These are phyloP conservation scores for Sugiyamaella qingdaonensis DNA, from an alignment of 805 yeast species.

Conservation along the genomic window DNA sequence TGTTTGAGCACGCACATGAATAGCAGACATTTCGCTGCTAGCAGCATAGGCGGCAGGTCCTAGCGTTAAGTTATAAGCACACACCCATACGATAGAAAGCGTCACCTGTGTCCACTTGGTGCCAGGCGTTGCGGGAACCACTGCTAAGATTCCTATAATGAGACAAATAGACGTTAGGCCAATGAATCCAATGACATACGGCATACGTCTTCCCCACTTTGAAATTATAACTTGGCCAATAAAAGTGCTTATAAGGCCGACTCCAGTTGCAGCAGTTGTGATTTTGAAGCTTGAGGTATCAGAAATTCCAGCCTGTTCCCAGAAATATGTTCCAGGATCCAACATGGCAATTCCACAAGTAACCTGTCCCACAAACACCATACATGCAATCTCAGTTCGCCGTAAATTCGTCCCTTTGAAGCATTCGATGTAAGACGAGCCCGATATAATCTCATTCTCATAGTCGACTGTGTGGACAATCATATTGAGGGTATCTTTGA, in stretches of 20 bases:
- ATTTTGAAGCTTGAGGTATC: conserved; percentile 40
- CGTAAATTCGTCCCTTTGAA: conserved; percentile 44
- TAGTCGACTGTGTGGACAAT: conserved; percentile 42
- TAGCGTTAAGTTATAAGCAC: conserved; percentile 36
- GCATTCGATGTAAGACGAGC: conserved; percentile 36
- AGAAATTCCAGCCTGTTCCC: conserved; percentile 38
- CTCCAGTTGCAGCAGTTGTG: conserved; percentile 35
- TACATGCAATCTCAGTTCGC: conserved; percentile 47
- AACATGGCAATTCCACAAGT: conserved; percentile 25
- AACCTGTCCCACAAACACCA: conserved; percentile 40
- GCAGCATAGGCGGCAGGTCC: conserved; percentile 40
- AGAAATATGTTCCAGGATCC: conserved; percentile 31
- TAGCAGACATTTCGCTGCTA: conserved; percentile 40
- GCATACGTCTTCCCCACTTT: conserved; percentile 1
- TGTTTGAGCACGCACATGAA: conserved; percentile 38
- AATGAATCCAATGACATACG: conserved; percentile 3
- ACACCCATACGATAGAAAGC: conserved; percentile 6
- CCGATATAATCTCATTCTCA: conserved; percentile 20
- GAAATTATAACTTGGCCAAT: conserved; percentile 46
- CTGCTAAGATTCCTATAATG: conserved; percentile 10
- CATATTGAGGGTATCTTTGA: conserved; percentile 38
- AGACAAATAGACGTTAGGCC: conserved; percentile 7
- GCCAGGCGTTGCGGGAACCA: background rate
- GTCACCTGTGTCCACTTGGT: conserved; percentile 9
- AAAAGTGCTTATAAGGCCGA: conserved; percentile 34